Evolutionary conservation across 306 rosid species (phyloP), one percentile per base, ranked within the genome.

Genomic region (Senna siamea): DNA sequence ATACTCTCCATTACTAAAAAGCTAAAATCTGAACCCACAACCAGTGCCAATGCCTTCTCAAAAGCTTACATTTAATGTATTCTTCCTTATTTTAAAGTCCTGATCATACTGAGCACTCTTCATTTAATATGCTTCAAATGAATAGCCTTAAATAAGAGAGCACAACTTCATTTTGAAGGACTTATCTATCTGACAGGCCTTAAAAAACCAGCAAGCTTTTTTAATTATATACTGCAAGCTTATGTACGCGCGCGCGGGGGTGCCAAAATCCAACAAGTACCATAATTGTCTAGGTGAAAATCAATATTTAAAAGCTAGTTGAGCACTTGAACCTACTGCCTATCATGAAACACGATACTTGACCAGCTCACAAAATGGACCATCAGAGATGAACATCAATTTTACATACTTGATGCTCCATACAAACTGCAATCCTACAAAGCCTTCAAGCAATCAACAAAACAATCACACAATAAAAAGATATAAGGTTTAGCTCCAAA

Each of bases 391-490:
- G 9, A 48, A 9, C 54, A 48, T 48, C 20, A 48, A 5, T 15
- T 48, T 48, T 13, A n/a, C 54, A 48, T 48, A 48, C 54, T 48
- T 48, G 54, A n/a, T 48, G 20, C 20, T 48, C 54, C 20, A 48
- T 32, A 67, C 17, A 66, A 30, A 55, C 58, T 23, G 26, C 14
- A 43, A 58, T 35, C 67, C 47, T 5, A 19, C 14, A 41, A 46
- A 56, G 60, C 54, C 67, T 54, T 65, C 41, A 54, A 52, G 35
- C 34, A 2, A 23, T 55, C 38, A 73, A 23, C 64, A 66, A 66
- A 53, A 50, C 48, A 22, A 4, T 17, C 43, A 71, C 6, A 47
- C 44, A 63, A 44, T 22, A 26, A 54, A 59, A 72, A 78, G 51
- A 78, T n/a, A 15, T 34, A 60, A 6, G 26, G 35, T 65, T 37